phyloP scores from a whole-genome alignment of 169 alveolate species.

The Besnoitia besnoiti region DNA sequence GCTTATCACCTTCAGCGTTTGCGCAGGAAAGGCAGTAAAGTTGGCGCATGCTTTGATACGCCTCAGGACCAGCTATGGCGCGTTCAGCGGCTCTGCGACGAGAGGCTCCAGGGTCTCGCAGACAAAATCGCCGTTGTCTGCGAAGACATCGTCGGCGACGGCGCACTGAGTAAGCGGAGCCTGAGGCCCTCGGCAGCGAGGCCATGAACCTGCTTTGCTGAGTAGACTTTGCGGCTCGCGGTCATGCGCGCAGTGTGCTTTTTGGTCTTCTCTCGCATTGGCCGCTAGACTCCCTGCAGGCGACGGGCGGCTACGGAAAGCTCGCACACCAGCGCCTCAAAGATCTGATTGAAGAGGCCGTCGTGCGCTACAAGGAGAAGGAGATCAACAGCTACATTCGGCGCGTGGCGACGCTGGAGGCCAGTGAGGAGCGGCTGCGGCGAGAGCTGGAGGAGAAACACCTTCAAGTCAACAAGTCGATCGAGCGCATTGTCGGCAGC shows the following conservation, averaged over 20 bases:
- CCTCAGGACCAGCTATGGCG: not conserved
- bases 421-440: not conserved
- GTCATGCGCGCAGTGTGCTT: too few relatives aligned
- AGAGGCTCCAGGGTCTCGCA: not conserved
- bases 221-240: too few relatives aligned
- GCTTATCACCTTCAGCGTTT: too few relatives aligned
- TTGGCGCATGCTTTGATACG: too few relatives aligned
- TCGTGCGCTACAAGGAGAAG: not conserved
- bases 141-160: constrained; percentile 5
- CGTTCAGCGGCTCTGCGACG: not conserved
- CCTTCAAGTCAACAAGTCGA: not conserved
- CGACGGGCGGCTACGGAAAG: not conserved
- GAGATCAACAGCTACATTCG: not conserved
- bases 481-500: not conserved
- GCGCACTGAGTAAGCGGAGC: not conserved
- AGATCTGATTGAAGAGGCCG: not conserved
- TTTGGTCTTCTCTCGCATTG: too few relatives aligned
- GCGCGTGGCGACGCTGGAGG: not conserved
- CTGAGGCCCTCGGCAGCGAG: too few relatives aligned
- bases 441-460: not conserved
- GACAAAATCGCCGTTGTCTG: not conserved
- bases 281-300: not conserved
- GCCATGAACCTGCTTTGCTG: too few relatives aligned
- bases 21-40: too few relatives aligned
- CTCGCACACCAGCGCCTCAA: not conserved